A percentile compares a stretch with the other conserved stretches of the same genome.
These are phyloP conservation scores for Cryptococcus amylolentus DNA, from an alignment of 1,284 basidiomycete genomes.

Conservation along the genomic window DNA sequence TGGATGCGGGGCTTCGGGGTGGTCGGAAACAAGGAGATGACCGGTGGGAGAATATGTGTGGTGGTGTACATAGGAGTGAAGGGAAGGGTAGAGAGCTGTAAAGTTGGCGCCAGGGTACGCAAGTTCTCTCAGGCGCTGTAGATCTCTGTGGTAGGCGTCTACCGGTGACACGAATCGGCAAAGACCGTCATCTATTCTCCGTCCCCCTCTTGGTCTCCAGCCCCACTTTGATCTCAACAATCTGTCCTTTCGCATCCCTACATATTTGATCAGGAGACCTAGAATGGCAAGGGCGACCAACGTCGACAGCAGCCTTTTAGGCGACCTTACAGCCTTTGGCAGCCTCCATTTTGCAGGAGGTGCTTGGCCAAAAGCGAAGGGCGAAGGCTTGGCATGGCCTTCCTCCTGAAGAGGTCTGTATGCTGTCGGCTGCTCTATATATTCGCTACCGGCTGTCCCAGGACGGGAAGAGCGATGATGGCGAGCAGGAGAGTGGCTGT, in stretches of 20 bases:
- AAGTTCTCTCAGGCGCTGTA: slow-evolving; percentile 22
- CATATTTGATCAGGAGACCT: neutral
- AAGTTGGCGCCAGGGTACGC: slow-evolving; percentile 11
- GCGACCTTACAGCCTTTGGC: slow-evolving; percentile 15
- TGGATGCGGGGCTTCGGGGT: slow-evolving; percentile 58
- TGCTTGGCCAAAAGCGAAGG: slow-evolving; percentile 6
- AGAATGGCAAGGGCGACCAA: slow-evolving; percentile 7
- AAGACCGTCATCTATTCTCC: slow-evolving; percentile 13
- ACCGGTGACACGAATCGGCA: slow-evolving; percentile 42
- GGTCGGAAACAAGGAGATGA: slow-evolving; percentile 38
- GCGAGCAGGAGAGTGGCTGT: neutral
- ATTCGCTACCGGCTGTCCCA: slow-evolving; percentile 4
- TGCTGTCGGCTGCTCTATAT: slow-evolving; percentile 23
- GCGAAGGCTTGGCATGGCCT: slow-evolving; percentile 2
- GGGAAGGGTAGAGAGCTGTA: slow-evolving; percentile 1
- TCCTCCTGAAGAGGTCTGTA: neutral
- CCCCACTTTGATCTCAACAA: neutral
- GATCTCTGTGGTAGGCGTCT: slow-evolving; percentile 41
- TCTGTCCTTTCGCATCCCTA: neutral
- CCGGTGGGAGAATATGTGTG: slow-evolving; percentile 42
- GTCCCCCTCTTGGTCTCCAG: neutral
- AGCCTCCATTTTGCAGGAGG: slow-evolving; percentile 5
- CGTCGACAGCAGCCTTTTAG: slow-evolving; percentile 8
- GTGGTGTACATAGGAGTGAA: slow-evolving; percentile 17
- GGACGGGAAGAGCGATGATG: neutral